These are phyloP conservation scores for Talaromyces amestolkiae DNA, from an alignment of 2,329 filamentous ascomycete genomes.

Conservation along the genomic window DNA sequence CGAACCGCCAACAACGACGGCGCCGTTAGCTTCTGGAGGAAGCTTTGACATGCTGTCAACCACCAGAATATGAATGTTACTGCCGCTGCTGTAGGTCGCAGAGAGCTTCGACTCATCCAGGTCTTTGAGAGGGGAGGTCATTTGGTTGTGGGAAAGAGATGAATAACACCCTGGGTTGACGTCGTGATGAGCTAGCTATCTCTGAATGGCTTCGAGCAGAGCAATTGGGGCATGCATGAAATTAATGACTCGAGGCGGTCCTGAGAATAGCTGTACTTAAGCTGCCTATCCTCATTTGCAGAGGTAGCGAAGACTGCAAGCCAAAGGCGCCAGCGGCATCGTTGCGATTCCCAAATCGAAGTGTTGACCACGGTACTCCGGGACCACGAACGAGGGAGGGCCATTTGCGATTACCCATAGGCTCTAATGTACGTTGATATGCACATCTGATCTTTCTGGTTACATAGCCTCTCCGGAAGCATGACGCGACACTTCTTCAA, in stretches of 20 bases:
- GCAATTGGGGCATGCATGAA: constrained; percentile 1
- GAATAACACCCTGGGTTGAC: neutral
- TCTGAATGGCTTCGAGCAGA: constrained; percentile 1
- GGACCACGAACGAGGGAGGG: neutral
- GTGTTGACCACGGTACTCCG: neutral
- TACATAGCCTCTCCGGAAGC: neutral
- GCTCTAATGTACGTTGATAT: neutral
- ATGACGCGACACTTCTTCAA: neutral
- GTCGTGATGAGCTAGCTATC: constrained; percentile 3
- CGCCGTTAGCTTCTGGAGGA: constrained; percentile 1
- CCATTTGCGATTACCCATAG: neutral
- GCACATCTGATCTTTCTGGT: neutral
- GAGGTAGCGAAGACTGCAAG: neutral
- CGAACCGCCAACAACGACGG: constrained; percentile 1
- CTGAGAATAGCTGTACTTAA: constrained; percentile 1
- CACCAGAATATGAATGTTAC: neutral
- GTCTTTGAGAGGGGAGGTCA: neutral
- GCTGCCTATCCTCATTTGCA: neutral
- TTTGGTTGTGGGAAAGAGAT: neutral
- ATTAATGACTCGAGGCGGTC: neutral
- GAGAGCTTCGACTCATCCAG: constrained; percentile 1
- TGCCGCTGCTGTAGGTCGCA: neutral
- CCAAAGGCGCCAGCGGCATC: neutral
- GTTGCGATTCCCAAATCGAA: neutral
- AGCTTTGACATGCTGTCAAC: constrained; percentile 3